Conservation (phyloP, 2,329 filamentous ascomycete genomes). For the Ploettnerulaceae sp. region DNA sequence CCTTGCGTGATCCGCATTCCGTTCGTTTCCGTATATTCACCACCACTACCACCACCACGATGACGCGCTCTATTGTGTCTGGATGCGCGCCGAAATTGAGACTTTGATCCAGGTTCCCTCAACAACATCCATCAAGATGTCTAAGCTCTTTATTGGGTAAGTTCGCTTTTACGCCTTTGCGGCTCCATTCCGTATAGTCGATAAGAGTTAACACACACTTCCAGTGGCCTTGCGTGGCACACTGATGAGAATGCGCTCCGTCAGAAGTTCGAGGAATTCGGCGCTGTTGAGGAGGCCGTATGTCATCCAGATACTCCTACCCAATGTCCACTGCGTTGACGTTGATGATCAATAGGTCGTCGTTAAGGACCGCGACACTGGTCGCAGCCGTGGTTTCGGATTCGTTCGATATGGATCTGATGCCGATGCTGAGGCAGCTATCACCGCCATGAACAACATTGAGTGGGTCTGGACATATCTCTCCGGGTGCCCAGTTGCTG, state of each 20-base stretch:
- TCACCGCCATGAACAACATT: constrained; percentile 76
- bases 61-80: constrained; percentile 33
- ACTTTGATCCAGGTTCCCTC: constrained; percentile 34
- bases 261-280: constrained; percentile 89
- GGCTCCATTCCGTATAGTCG: background rate
- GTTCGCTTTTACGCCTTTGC: constrained; percentile 33
- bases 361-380: constrained; percentile 95
- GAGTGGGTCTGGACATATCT: constrained; percentile 59
- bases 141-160: constrained; percentile 94
- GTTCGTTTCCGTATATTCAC: constrained; percentile 31
- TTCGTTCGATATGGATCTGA: constrained; percentile 87
- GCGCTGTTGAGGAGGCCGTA: constrained; percentile 91
- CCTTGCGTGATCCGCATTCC: constrained; percentile 32
- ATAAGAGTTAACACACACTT: constrained; percentile 15
- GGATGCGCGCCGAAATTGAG: constrained; percentile 37
- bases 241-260: constrained; percentile 85
- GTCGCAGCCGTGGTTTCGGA: constrained; percentile 93
- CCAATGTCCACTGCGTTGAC: constrained; percentile 13
- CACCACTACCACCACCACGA: constrained; percentile 31
- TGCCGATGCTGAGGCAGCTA: constrained; percentile 70
- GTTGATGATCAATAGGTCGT: constrained; percentile 62
- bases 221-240: constrained; percentile 95
- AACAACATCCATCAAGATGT: constrained; percentile 54
- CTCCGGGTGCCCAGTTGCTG: constrained; percentile 13
- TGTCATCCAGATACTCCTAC: constrained; percentile 39